phyloP scores from a whole-genome alignment of 768 basidiomycete species.

The Hericium coralloides region DNA sequence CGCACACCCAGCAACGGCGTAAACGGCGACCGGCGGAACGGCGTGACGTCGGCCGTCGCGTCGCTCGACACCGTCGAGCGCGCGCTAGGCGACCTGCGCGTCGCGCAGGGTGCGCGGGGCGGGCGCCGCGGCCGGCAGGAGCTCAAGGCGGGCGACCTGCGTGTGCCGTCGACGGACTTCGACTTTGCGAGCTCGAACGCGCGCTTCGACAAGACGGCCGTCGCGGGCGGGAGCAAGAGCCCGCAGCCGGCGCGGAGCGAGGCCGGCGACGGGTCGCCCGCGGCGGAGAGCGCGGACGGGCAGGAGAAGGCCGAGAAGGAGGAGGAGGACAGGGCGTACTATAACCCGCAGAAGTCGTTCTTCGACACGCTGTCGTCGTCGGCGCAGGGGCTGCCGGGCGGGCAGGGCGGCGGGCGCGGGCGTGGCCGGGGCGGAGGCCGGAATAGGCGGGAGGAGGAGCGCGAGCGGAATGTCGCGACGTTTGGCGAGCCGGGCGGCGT shows the following conservation, averaged over 20 bases:
- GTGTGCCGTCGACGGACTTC: slow-evolving; percentile 69
- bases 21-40: neutral
- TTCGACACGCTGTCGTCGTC: slow-evolving; percentile 64
- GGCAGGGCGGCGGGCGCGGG: slow-evolving; percentile 33
- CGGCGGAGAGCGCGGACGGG: slow-evolving; percentile 10
- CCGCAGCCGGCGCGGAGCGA: slow-evolving; percentile 19
- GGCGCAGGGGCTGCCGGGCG: slow-evolving; percentile 24
- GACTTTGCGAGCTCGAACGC: slow-evolving; percentile 75
- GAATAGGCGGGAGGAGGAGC: slow-evolving; percentile 72
- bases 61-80: slow-evolving; percentile 67
- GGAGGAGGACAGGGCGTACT: slow-evolving; percentile 15
- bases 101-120: slow-evolving; percentile 18
- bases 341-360: slow-evolving; percentile 68
- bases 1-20: neutral
- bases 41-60: slow-evolving; percentile 27
- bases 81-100: slow-evolving; percentile 41
- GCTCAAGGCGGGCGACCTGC: slow-evolving; percentile 28
- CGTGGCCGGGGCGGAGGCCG: slow-evolving; percentile 45
- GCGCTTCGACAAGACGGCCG: slow-evolving; percentile 68
- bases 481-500: slow-evolving; percentile 83
- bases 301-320: slow-evolving; percentile 27
- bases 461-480: slow-evolving; percentile 78
- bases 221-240: slow-evolving; percentile 22
- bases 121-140: slow-evolving; percentile 32
- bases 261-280: slow-evolving; percentile 10